Conservation (phyloP, 805 yeast genomes). For the Wickerhamomyces alni region DNA sequence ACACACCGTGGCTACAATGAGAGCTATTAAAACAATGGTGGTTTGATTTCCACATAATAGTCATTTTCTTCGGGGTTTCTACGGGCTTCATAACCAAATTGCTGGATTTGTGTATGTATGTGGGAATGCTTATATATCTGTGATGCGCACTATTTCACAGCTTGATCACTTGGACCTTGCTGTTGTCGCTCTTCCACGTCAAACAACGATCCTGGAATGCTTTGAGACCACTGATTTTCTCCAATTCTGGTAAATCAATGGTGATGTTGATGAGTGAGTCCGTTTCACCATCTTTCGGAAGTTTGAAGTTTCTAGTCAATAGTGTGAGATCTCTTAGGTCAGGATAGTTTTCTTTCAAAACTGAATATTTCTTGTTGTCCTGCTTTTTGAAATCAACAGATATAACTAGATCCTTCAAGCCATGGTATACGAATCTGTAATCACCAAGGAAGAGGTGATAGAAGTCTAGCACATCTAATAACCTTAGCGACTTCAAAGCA, state of each 20-base stretch:
- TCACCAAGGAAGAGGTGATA: not conserved
- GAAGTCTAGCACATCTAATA: not conserved
- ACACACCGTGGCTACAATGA: not conserved
- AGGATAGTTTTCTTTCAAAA: not conserved
- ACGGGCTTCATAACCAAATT: not conserved
- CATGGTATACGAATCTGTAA: not conserved
- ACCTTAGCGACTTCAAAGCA: not conserved
- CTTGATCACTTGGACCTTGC: not conserved
- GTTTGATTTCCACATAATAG: no score
- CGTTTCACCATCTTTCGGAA: not conserved
- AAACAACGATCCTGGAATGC: not conserved
- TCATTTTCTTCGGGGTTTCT: no score
- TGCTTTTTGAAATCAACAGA: constrained; percentile 1
- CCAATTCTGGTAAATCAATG: not conserved
- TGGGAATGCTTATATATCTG: no score
- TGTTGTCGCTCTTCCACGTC: not conserved
- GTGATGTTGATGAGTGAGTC: not conserved
- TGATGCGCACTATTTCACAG: not conserved
- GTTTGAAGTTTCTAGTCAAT: not conserved
- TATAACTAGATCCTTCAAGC: not conserved
- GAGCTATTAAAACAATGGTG: no score
- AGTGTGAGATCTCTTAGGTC: not conserved
- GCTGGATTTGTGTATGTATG: not conserved
- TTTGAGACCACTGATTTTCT: not conserved
- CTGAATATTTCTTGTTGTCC: not conserved